A percentile compares a stretch with the other conserved stretches of the same genome.
Evolutionary conservation across 345 rosid species (phyloP).

Genomic region (Clausena lansium): DNA sequence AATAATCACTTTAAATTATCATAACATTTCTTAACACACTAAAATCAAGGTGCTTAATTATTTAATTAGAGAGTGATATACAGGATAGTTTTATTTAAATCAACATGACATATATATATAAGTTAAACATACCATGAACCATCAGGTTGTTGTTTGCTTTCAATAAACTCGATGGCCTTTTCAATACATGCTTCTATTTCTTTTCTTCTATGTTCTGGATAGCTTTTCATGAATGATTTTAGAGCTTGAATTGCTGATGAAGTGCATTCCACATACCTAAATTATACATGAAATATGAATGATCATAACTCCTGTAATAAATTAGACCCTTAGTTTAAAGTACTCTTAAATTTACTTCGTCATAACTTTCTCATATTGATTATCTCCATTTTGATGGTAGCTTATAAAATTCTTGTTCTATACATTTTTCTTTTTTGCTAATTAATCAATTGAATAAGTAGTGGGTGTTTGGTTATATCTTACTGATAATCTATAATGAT

Average conservation of each 20-base stretch:
- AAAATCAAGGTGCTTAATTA: too few relatives aligned
- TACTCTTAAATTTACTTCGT: too few relatives aligned
- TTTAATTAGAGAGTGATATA: too few relatives aligned
- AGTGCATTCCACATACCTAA: slow-evolving; percentile 79
- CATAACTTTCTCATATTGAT: too few relatives aligned
- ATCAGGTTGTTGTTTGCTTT: slow-evolving; percentile 46
- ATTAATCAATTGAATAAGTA: too few relatives aligned
- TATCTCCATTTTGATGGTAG: too few relatives aligned
- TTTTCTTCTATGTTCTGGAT: slow-evolving; percentile 33
- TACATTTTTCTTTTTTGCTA: too few relatives aligned
- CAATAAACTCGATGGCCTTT: slow-evolving; percentile 50
- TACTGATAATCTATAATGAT: slow-evolving; percentile 71
- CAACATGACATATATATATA: too few relatives aligned
- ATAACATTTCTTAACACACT: too few relatives aligned
- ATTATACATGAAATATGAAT: neutral
- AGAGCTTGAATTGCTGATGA: slow-evolving; percentile 72
- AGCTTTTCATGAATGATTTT: slow-evolving; percentile 24
- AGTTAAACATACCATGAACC: slow-evolving; percentile 57
- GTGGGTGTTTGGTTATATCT: slow-evolving; percentile 18
- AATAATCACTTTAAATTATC: neutral
- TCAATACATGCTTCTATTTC: slow-evolving; percentile 41
- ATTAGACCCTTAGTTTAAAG: too few relatives aligned
- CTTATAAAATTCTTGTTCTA: too few relatives aligned
- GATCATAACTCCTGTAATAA: neutral
- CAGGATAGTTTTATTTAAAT: too few relatives aligned